Percentiles rank a stretch among this genome's conserved stretches.
These are phyloP conservation scores for Talinum fruticosum DNA, from an alignment of 148 eudicot species.

Conservation along the genomic window DNA sequence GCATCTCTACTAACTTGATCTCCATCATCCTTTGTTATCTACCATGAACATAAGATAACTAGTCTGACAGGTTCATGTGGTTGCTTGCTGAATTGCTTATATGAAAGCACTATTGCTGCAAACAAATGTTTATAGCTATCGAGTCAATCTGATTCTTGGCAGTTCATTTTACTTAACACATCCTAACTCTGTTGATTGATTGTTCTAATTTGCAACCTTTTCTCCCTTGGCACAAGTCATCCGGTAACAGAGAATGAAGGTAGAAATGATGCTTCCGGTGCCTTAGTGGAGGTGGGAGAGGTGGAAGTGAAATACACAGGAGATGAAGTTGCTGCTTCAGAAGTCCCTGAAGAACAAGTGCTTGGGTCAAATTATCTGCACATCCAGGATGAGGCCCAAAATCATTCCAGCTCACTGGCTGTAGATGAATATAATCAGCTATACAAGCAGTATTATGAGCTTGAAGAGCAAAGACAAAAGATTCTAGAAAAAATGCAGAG, in stretches of 20 bases:
- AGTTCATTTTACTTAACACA: conserved; percentile 5
- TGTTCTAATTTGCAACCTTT: conserved; percentile 10
- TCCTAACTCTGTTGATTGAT: background rate
- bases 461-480: conserved; percentile 75
- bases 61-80: conserved; percentile 8
- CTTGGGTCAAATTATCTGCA: conserved; percentile 26
- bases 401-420: conserved; percentile 30
- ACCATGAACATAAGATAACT: conserved; percentile 11
- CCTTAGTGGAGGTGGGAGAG: conserved; percentile 31
- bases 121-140: conserved; percentile 3
- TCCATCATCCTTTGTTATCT: conserved; percentile 6
- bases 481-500: conserved; percentile 68
- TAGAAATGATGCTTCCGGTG: conserved; percentile 18
- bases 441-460: conserved; percentile 60
- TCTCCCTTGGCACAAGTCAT: conserved; percentile 31
- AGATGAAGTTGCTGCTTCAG: conserved; percentile 29
- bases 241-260: conserved; percentile 27
- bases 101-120: background rate
- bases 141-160: background rate
- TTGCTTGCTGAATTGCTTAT: conserved; percentile 15
- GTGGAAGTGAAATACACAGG: conserved; percentile 19
- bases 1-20: conserved; percentile 3
- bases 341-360: conserved; percentile 19
- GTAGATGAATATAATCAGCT: conserved; percentile 55
- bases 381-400: conserved; percentile 27